Evolutionary conservation across 768 basidiomycete species (phyloP).

Genomic region (Leucosporidium yakuticum): DNA sequence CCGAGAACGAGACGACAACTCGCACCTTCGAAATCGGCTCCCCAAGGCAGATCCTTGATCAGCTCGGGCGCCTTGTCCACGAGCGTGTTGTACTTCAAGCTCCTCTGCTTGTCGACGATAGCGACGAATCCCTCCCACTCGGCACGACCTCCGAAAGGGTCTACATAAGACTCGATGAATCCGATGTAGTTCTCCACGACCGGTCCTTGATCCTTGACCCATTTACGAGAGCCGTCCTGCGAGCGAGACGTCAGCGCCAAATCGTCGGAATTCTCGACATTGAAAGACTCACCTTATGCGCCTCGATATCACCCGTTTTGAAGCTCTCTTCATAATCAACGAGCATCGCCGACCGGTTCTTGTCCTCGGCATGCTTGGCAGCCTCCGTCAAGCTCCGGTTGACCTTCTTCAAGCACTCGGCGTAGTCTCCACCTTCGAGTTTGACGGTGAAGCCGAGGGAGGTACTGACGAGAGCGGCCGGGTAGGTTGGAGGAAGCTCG

Average conservation of each 20-base stretch:
- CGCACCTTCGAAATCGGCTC: slow-evolving; percentile 40
- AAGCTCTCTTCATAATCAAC: slow-evolving; percentile 75
- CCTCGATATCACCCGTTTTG: slow-evolving; percentile 67
- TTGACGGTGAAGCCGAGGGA: slow-evolving; percentile 28
- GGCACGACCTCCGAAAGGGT: slow-evolving; percentile 82
- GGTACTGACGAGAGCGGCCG: slow-evolving; percentile 28
- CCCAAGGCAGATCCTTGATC: slow-evolving; percentile 80
- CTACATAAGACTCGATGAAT: slow-evolving; percentile 59
- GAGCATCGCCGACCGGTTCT: slow-evolving; percentile 66
- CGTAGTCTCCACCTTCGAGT: slow-evolving; percentile 58
- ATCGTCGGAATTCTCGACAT: too few species aligned
- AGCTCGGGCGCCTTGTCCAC: slow-evolving; percentile 70
- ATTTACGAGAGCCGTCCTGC: slow-evolving; percentile 59
- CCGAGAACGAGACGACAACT: slow-evolving; percentile 45
- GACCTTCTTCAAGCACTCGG: slow-evolving; percentile 53
- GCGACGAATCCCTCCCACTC: slow-evolving; percentile 70
- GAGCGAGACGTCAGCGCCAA: too few species aligned
- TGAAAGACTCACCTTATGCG: slow-evolving; percentile 52
- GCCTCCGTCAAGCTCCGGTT: slow-evolving; percentile 60
- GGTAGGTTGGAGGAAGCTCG: slow-evolving; percentile 6
- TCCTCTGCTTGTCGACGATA: slow-evolving; percentile 44
- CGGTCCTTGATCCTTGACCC: slow-evolving; percentile 82
- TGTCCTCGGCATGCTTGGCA: slow-evolving; percentile 61
- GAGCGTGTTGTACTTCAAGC: slow-evolving; percentile 59
- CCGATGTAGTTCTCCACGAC: slow-evolving; percentile 60